Conservation (phyloP, 345 rosid species). For the Populus ilicifolia region DNA sequence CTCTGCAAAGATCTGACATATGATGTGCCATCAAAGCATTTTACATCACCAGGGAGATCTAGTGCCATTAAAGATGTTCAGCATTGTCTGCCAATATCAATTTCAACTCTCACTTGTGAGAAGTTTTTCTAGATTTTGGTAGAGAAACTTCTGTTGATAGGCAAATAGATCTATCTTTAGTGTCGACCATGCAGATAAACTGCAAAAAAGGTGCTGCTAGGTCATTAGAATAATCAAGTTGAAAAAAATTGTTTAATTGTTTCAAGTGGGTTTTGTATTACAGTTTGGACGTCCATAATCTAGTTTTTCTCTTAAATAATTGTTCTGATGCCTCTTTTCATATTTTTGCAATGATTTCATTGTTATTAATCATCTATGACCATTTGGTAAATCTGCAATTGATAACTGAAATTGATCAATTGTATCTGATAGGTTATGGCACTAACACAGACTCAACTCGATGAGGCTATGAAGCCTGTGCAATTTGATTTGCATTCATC, state of each 20-base stretch:
- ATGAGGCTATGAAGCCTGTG: conserved; percentile 82
- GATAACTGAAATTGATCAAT: conserved; percentile 8
- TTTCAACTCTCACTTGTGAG: background rate
- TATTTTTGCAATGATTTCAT: background rate
- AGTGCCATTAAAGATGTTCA: background rate
- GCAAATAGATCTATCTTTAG: background rate
- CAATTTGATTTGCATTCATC: conserved; percentile 63
- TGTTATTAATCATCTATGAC: background rate
- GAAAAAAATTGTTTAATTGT: background rate
- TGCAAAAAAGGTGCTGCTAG: background rate
- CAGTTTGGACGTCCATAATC: background rate
- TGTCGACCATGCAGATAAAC: background rate
- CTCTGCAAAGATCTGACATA: background rate
- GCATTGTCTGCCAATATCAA: background rate
- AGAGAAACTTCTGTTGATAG: background rate
- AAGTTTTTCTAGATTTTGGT: background rate
- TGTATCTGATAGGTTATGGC: conserved; percentile 61
- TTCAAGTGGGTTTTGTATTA: background rate
- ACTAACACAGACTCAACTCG: conserved; percentile 79
- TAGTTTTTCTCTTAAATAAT: background rate
- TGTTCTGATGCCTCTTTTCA: background rate
- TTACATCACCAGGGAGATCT: background rate
- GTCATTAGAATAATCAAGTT: background rate
- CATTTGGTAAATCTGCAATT: background rate
- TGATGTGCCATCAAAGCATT: background rate